Evolutionary conservation across 2,329 filamentous ascomycete genomes (phyloP), one percentile per base, ranked within the genome.

Genomic region (Pseudocercospora fijiensis): DNA sequence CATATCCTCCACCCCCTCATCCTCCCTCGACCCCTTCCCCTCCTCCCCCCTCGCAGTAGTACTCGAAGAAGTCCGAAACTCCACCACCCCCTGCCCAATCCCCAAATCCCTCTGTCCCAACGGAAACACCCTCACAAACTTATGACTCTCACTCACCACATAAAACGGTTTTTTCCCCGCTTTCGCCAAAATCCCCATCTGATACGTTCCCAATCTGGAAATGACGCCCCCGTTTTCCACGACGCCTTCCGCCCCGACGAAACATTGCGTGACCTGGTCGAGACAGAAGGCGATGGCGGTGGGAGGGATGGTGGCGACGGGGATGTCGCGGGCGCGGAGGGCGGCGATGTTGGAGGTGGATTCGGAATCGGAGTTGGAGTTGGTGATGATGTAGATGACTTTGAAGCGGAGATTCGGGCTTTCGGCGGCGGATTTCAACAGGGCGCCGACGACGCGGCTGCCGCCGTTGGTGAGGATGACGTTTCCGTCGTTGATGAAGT

Each of bases 211-310:
- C 79, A 98, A 85, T 56, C 93, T 84, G 24, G 90, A 94, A 70
- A 99, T 91, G 70, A 98, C 90, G 41, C 94, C 94, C 57, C 95
- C 95, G 74, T 96, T 96, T 74, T 96, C 91, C 20, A 96, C 91
- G 16, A 98, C 92, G 45, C 92, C 93, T 77, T 98, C 94, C 0
- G 86, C 79, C 51, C 86, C 86, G 1, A 88, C 85, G 67, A 88
- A 86, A 18, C 87, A 83, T 75, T 85, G 85, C 66, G 92, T 86
- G 13, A 95, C 88, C 75, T 86, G 87, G 16, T 85, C 83, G 77
- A 98, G 85, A 47, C 90, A 87, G 75, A 96, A 93, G 33, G 91
- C 92, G 8, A 92, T 86, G 2, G 89, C 90, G 4, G 88, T 87
- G 60, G 90, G 87, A 2, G 87, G 84, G 49, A 98, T 91, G 0